Percentiles rank a stretch among this genome's conserved stretches.
Evolutionary conservation across 352 stramenopile genomes (phyloP).

Genomic region (Elongisporangium prolatum): DNA sequence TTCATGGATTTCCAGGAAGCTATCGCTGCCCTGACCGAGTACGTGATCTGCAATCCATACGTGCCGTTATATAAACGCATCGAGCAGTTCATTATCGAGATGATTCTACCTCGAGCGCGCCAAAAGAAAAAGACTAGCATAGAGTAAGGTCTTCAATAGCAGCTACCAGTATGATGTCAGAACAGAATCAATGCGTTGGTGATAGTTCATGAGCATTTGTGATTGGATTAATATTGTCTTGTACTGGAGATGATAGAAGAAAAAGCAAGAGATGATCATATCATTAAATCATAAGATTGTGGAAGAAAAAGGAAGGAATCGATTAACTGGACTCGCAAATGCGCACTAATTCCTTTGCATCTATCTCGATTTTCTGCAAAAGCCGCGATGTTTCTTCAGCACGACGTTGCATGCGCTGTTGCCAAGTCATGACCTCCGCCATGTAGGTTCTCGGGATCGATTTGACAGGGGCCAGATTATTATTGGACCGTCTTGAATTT

Average conservation of each 20-base stretch:
- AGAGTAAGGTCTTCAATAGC: no score
- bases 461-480: background rate
- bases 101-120: conserved; percentile 62
- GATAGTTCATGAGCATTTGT: no score
- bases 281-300: no score
- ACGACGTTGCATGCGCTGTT: conserved; percentile 34
- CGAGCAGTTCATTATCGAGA: conserved; percentile 73
- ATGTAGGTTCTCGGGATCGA: background rate
- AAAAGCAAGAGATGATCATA: no score
- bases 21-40: conserved; percentile 66
- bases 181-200: no score
- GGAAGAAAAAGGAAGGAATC: no score
- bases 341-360: conserved; percentile 14
- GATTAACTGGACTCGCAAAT: background rate
- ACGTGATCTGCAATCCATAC: conserved; percentile 80
- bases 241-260: no score
- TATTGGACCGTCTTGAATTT: background rate
- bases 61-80: conserved; percentile 70
- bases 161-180: no score
- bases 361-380: conserved; percentile 40
- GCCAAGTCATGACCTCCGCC: conserved; percentile 13
- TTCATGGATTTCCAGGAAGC: conserved; percentile 71
- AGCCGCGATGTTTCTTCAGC: conserved; percentile 34
- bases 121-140: conserved; percentile 49
- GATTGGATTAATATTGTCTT: conserved; percentile 1